phyloP scores from a whole-genome alignment of 192 early-diverging fungal genomes.

The Gryganskiella cystojenkinii region DNA sequence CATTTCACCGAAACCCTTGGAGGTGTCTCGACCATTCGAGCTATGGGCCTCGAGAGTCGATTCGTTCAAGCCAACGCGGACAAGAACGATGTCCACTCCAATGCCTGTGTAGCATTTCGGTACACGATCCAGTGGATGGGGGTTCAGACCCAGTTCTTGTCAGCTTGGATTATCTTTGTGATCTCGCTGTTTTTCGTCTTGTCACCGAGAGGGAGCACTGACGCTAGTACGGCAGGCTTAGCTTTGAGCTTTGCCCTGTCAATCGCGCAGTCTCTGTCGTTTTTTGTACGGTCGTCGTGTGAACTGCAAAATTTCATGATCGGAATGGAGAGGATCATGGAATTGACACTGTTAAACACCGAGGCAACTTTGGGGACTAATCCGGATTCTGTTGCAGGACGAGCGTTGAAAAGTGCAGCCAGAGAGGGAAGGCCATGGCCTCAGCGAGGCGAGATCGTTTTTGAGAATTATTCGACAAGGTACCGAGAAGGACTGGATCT shows the following conservation, averaged over 20 bases:
- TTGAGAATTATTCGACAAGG: constrained; percentile 73
- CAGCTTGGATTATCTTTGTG: constrained; percentile 71
- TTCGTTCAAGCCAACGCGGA: constrained; percentile 27
- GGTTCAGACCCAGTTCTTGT: constrained; percentile 74
- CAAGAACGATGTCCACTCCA: constrained; percentile 11
- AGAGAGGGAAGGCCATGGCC: constrained; percentile 67
- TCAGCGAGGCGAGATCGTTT: constrained; percentile 68
- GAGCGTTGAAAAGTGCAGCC: constrained; percentile 68
- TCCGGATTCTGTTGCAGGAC: constrained; percentile 57
- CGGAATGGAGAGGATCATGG: constrained; percentile 35
- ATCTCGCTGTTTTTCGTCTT: constrained; percentile 69
- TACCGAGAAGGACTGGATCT: no score
- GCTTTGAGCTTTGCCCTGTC: constrained; percentile 73
- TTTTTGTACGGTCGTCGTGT: constrained; percentile 83
- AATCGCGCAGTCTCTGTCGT: constrained; percentile 83
- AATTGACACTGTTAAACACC: constrained; percentile 33
- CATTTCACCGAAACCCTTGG: constrained; percentile 71
- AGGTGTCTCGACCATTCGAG: constrained; percentile 73
- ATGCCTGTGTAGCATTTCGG: constrained; percentile 47
- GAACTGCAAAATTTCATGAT: constrained; percentile 64
- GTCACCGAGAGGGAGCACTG: constrained; percentile 63
- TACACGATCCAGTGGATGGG: constrained; percentile 73
- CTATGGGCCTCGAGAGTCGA: constrained; percentile 62
- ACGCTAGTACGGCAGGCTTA: constrained; percentile 77
- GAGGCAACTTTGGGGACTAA: constrained; percentile 25